Conservation (phyloP, 164 flowering plant genomes). For the Berberis vulgaris region DNA sequence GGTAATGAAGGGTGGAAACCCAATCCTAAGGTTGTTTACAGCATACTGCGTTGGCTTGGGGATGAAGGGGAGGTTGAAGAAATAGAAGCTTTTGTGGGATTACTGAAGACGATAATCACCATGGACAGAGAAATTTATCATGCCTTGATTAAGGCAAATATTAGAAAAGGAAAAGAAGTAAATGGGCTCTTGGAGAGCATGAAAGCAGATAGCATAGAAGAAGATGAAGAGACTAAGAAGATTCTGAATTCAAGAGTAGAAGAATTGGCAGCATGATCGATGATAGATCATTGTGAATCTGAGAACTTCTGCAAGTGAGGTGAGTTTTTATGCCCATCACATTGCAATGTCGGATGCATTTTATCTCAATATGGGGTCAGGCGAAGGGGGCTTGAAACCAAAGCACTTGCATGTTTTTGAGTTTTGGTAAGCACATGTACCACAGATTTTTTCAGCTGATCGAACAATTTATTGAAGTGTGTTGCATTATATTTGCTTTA, state of each 20-base stretch:
- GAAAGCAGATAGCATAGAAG: constrained; percentile 39
- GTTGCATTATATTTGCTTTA: too few species aligned
- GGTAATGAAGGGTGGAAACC: constrained; percentile 36
- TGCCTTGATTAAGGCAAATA: constrained; percentile 35
- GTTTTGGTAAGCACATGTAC: background rate
- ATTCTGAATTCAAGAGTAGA: constrained; percentile 20
- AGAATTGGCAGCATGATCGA: constrained; percentile 4
- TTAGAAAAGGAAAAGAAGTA: constrained; percentile 33
- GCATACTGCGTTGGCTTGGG: constrained; percentile 37
- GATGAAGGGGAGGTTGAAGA: constrained; percentile 33
- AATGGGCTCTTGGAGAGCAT: constrained; percentile 29
- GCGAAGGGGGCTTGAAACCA: background rate
- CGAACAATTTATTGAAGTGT: too few species aligned
- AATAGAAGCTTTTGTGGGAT: constrained; percentile 31
- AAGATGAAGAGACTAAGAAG: constrained; percentile 35
- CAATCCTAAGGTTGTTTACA: constrained; percentile 16
- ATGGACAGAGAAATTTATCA: constrained; percentile 36
- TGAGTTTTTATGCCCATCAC: background rate
- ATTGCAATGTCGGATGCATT: background rate
- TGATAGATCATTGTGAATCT: background rate
- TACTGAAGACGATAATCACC: constrained; percentile 24
- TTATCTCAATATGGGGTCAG: background rate
- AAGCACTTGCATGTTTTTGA: background rate
- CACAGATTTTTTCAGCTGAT: background rate
- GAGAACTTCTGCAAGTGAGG: background rate